Base-by-base conservation (phyloP, 225 moss, liverwort and hornwort genomes). In the Polytrichum commune region DNA sequence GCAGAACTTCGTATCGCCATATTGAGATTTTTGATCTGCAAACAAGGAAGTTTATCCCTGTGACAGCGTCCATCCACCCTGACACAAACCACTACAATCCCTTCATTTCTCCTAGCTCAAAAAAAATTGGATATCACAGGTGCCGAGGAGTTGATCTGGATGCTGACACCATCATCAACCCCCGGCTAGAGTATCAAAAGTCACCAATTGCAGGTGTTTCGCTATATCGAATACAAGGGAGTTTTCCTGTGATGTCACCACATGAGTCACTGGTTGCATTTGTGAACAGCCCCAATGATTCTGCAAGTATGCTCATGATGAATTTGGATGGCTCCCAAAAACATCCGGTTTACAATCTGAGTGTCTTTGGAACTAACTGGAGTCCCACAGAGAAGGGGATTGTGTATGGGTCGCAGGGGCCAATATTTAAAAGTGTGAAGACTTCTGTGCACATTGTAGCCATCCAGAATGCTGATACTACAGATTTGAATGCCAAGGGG, bases 51-150 rank as follows among this genome's bases (percentile, higher is more conserved):
- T 85, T 85, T 60, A 68, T 76, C 66, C 75, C 72, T 24, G 60
- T 88, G 5, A 88, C 85, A 25, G 80, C 80, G 60, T 66, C 30
- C 8, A 68, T 88, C 25, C 70, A 79, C 53, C 85, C 85, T 1
- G 3, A 70, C n/a, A 28, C 57, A 32, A 63, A 85, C 69, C 88
- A 88, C 53, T 88, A 85, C 68, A 88, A 76, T 54, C 85, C 88
- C 24, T 85, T 82, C 57, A 82, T 88, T 54, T 85, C 82, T 19
- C 54, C 77, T 30, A 67, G 62, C 53, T 75, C 85, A 0, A 72
- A 66, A 6, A 68, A 73, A 58, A 32, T 88, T 18, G 80, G 85
- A 29, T 88, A 85, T 54, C 88, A 88, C 71, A 82, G 85, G 18
- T 85, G 88, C 53, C 73, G 77, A 53, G 82, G 88, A 68, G 68